These are phyloP conservation scores for Oryza punctata DNA, from an alignment of 176 grass and related monocot species.

Conservation along the genomic window DNA sequence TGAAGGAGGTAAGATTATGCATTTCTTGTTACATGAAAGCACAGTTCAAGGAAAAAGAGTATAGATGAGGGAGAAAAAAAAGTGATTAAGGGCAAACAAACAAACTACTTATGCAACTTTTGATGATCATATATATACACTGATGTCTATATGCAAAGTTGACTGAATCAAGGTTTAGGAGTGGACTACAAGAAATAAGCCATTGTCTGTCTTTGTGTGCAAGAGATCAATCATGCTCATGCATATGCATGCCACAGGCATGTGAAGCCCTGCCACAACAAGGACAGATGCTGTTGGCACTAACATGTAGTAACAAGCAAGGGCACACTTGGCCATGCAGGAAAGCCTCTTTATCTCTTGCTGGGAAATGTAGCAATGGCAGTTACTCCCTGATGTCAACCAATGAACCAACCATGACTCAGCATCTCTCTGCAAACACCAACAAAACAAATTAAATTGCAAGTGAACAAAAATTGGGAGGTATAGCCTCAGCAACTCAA, in stretches of 20 bases:
- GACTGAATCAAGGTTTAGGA: conserved; percentile 21
- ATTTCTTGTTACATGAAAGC: not conserved
- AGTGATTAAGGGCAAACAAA: conserved; percentile 1
- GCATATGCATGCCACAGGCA: conserved; percentile 35
- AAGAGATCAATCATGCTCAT: conserved; percentile 41
- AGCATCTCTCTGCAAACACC: conserved; percentile 11
- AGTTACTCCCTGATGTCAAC: conserved; percentile 49
- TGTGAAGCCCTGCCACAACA: conserved; percentile 56
- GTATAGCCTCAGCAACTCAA: not conserved
- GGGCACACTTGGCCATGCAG: conserved; percentile 38
- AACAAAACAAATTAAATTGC: conserved; percentile 11
- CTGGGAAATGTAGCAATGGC: conserved; percentile 32
- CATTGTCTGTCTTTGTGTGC: not conserved
- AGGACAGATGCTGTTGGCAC: conserved; percentile 52
- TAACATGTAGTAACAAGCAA: conserved; percentile 17
- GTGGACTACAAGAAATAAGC: conserved; percentile 44
- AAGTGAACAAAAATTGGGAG: conserved; percentile 23
- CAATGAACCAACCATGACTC: conserved; percentile 28
- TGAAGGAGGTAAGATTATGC: not conserved
- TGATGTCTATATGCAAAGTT: conserved; percentile 26
- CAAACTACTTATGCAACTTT: not conserved
- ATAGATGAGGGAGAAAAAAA: not conserved
- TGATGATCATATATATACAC: not conserved
- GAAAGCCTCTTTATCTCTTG: conserved; percentile 47
- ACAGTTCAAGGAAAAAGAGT: not conserved